Evolutionary conservation across 2,329 filamentous ascomycete species (phyloP).

Genomic region (Aspergillus chevalieri): DNA sequence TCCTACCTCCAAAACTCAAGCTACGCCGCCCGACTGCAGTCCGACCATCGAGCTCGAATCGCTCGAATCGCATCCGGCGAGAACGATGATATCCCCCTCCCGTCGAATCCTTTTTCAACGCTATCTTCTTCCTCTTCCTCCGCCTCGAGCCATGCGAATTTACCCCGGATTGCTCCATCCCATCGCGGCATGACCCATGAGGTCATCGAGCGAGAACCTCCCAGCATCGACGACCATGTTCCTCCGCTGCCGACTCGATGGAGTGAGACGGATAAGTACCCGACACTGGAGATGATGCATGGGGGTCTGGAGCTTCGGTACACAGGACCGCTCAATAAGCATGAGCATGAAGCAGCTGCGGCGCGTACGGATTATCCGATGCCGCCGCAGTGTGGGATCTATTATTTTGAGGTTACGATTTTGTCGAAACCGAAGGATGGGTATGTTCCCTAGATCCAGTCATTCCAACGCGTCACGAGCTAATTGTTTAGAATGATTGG

Average conservation of each 20-base stretch:
- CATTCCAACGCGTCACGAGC: neutral
- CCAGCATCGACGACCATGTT: constrained; percentile 35
- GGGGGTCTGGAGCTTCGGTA: constrained; percentile 68
- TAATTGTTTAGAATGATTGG: constrained; percentile 35
- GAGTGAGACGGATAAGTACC: constrained; percentile 71
- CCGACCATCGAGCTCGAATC: constrained; percentile 59
- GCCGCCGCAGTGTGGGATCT: constrained; percentile 84
- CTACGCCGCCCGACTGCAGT: constrained; percentile 70
- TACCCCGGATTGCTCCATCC: constrained; percentile 54
- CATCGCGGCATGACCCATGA: constrained; percentile 79
- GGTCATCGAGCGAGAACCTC: constrained; percentile 68
- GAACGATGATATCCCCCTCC: constrained; percentile 33
- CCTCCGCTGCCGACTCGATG: constrained; percentile 72
- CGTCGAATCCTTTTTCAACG: neutral
- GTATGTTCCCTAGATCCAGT: constrained; percentile 36
- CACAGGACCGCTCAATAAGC: constrained; percentile 50
- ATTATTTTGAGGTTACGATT: constrained; percentile 79
- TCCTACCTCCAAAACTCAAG: constrained; percentile 74
- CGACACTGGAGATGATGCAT: constrained; percentile 64
- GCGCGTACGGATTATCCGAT: constrained; percentile 80
- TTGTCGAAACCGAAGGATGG: constrained; percentile 62
- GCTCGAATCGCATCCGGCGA: constrained; percentile 49
- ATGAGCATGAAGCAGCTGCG: constrained; percentile 70
- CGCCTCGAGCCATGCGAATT: constrained; percentile 51
- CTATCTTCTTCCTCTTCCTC: constrained; percentile 35